Conservation (phyloP, 257 asterid genomes). For the Penstemon barbatus region DNA sequence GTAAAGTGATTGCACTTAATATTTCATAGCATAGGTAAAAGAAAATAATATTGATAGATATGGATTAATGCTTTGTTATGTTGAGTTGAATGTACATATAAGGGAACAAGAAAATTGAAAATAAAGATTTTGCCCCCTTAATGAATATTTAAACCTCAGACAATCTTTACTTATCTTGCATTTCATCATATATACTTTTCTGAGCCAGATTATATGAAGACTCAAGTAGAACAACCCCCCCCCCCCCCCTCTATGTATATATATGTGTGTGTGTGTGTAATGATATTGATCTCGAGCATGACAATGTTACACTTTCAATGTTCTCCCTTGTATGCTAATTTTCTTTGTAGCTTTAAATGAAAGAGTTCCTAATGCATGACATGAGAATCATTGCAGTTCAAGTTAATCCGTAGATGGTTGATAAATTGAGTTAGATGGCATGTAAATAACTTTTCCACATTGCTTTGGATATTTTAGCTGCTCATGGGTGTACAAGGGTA, state of each 20-base stretch:
- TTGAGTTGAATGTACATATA: slow-evolving; percentile 7
- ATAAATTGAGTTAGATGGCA: slow-evolving; percentile 4
- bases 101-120: neutral
- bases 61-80: slow-evolving; percentile 1
- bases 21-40: slow-evolving; percentile 10
- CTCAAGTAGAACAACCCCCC: neutral
- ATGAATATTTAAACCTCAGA: slow-evolving; percentile 2
- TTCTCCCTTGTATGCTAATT: neutral
- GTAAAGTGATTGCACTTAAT: slow-evolving; percentile 35
- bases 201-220: neutral
- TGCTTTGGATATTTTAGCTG: neutral
- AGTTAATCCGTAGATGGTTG: neutral
- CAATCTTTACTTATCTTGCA: slow-evolving; percentile 1
- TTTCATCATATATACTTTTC: slow-evolving; percentile 8
- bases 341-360: neutral
- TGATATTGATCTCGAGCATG: neutral
- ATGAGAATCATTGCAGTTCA: neutral
- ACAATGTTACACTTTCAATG: neutral
- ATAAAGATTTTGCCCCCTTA: neutral
- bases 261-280: neutral
- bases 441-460: slow-evolving; percentile 2
- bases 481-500: neutral
- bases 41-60: neutral
- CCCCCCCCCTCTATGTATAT: neutral
- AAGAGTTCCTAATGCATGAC: neutral